phyloP scores from a whole-genome alignment of 169 alveolate genomes.

The Babesia gibsoni region DNA sequence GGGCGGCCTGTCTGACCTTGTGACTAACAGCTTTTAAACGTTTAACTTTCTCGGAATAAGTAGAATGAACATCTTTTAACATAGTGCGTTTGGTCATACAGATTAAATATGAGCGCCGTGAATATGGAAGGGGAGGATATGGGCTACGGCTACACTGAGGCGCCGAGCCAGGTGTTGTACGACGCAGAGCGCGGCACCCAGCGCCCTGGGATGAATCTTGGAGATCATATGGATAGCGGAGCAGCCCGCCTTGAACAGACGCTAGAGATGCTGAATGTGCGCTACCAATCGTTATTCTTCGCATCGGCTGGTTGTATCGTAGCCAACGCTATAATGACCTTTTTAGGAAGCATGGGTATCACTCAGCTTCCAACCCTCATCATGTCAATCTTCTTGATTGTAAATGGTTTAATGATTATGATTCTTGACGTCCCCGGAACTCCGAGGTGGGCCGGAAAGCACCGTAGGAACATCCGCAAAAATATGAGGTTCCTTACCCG shows the following conservation, averaged over 20 bases:
- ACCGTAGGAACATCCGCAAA: conserved; percentile 78
- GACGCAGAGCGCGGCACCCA: conserved; percentile 50
- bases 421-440: conserved; percentile 88
- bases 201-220: conserved; percentile 29
- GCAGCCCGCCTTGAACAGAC: conserved; percentile 87
- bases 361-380: conserved; percentile 49
- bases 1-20: too few relatives aligned
- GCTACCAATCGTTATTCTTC: conserved; percentile 85
- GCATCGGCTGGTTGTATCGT: conserved; percentile 79
- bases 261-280: conserved; percentile 79
- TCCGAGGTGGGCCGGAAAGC: conserved; percentile 89
- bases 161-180: conserved; percentile 37
- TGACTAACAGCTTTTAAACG: too few relatives aligned
- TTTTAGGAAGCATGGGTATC: conserved; percentile 45
- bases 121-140: conserved; percentile 16
- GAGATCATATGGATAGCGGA: conserved; percentile 80
- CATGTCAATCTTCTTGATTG: conserved; percentile 50
- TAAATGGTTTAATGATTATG: conserved; percentile 83
- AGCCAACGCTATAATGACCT: conserved; percentile 76
- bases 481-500: conserved; percentile 82
- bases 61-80: too few relatives aligned
- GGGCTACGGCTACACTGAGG: conserved; percentile 61
- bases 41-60: too few relatives aligned
- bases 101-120: background rate
- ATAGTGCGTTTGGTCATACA: too few relatives aligned